Evolutionary conservation across 768 basidiomycete genomes (phyloP).

Genomic region (Naganishia antarctica): DNA sequence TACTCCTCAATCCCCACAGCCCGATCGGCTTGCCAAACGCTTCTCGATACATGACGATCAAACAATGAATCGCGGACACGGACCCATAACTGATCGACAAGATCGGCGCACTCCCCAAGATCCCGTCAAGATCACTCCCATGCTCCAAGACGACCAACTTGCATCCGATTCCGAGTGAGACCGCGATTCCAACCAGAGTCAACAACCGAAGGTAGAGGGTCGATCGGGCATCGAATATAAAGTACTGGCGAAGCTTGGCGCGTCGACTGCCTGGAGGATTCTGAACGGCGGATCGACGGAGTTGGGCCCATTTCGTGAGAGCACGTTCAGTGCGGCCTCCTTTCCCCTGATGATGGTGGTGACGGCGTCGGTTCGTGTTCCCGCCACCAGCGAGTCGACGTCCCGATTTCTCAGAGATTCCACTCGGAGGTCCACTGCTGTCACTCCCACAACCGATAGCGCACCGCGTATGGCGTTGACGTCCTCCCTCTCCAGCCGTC

Average conservation of each 20-base stretch:
- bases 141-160: constrained; percentile 33
- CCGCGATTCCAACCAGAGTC: neutral
- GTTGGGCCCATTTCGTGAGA: constrained; percentile 14
- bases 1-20: constrained; percentile 47
- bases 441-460: too few relatives aligned
- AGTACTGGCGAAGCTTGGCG: constrained; percentile 14
- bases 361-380: too few relatives aligned
- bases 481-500: constrained; percentile 37
- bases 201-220: constrained; percentile 24
- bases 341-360: neutral
- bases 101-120: constrained; percentile 45
- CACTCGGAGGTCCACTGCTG: neutral
- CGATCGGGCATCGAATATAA: constrained; percentile 26
- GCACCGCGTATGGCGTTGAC: too few relatives aligned
- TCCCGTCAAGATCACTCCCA: constrained; percentile 33
- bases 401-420: neutral
- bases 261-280: constrained; percentile 14
- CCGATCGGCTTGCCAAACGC: constrained; percentile 49
- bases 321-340: neutral
- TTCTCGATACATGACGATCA: constrained; percentile 46
- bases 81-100: constrained; percentile 42
- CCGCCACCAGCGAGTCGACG: too few relatives aligned
- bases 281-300: constrained; percentile 17
- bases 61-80: constrained; percentile 40
- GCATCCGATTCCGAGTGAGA: constrained; percentile 30